Conservation (phyloP, 2,329 filamentous ascomycete species). For the Torrubiellomyces zombiae region DNA sequence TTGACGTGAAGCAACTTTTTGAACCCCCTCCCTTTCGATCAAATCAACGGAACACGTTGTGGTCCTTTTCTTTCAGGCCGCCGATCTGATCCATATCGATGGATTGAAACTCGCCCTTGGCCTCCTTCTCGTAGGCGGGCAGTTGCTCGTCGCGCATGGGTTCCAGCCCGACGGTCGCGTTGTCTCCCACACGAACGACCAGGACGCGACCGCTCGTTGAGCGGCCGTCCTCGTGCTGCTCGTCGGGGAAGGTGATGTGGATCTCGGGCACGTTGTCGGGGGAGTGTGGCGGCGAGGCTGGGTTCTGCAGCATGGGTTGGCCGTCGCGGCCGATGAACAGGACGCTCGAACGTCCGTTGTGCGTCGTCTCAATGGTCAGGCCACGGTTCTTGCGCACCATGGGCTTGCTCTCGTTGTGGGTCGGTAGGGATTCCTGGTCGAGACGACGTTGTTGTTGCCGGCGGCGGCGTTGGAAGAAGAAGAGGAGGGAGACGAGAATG, state of each 20-base stretch:
- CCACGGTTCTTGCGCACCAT: slow-evolving; percentile 34
- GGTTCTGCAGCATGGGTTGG: slow-evolving; percentile 57
- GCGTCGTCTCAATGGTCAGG: slow-evolving; percentile 40
- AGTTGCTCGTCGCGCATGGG: slow-evolving; percentile 66
- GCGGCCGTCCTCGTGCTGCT: slow-evolving; percentile 74
- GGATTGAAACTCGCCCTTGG: slow-evolving; percentile 69
- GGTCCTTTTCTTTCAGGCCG: slow-evolving; percentile 79
- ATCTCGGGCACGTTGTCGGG: slow-evolving; percentile 86
- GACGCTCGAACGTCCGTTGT: slow-evolving; percentile 46
- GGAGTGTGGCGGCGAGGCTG: slow-evolving; percentile 56
- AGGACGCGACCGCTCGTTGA: slow-evolving; percentile 75
- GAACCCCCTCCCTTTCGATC: too few relatives aligned
- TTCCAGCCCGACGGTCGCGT: slow-evolving; percentile 70
- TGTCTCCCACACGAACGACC: slow-evolving; percentile 79
- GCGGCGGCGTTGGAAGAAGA: slow-evolving; percentile 53
- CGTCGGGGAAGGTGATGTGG: slow-evolving; percentile 93
- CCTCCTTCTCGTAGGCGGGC: slow-evolving; percentile 76
- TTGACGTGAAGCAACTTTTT: too few relatives aligned
- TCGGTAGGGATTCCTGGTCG: slow-evolving; percentile 42
- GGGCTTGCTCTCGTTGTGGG: slow-evolving; percentile 48
- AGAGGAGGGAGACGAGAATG: slow-evolving; percentile 47
- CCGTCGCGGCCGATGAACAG: slow-evolving; percentile 68
- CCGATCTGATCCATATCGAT: slow-evolving; percentile 91
- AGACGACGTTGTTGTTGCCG: slow-evolving; percentile 30
- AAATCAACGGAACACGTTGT: slow-evolving; percentile 19